These are phyloP conservation scores for Aspergillus diversus DNA, from an alignment of 495 filamentous ascomycete genomes.

Conservation along the genomic window DNA sequence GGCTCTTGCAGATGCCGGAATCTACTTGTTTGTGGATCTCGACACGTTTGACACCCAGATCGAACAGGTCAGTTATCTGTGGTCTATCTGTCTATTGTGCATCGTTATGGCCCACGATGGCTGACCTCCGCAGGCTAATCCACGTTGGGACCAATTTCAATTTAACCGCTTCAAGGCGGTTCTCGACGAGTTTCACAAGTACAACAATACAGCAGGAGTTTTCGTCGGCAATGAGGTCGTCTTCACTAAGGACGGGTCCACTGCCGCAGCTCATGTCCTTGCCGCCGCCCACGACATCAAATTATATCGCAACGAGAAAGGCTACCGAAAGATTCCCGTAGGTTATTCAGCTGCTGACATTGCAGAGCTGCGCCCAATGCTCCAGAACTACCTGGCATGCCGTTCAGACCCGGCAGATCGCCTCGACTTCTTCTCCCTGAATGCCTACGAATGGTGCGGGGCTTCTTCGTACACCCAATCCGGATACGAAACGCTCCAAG, in stretches of 20 bases:
- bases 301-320: conserved; percentile 73
- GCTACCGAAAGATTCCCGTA: conserved; percentile 81
- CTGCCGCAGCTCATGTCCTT: conserved; percentile 79
- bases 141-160: conserved; percentile 71
- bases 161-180: conserved; percentile 67
- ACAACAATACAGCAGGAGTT: conserved; percentile 79
- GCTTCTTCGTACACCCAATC: conserved; percentile 65
- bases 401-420: conserved; percentile 66
- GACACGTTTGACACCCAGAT: conserved; percentile 84
- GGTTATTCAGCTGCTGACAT: conserved; percentile 94
- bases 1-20: conserved; percentile 69
- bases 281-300: conserved; percentile 81
- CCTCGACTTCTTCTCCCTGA: conserved; percentile 83
- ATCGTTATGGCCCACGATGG: neutral
- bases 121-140: conserved; percentile 27
- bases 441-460: conserved; percentile 88
- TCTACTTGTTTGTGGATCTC: conserved; percentile 82
- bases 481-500: conserved; percentile 70
- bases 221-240: conserved; percentile 90
- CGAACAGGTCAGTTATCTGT: conserved; percentile 58
- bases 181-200: conserved; percentile 77
- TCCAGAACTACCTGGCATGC: conserved; percentile 89
- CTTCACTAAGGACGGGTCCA: conserved; percentile 54
- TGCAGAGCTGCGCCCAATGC: conserved; percentile 74
- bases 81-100: neutral